Conservation (phyloP, 140 eudicot genomes). For the Stevia rebaudiana region DNA sequence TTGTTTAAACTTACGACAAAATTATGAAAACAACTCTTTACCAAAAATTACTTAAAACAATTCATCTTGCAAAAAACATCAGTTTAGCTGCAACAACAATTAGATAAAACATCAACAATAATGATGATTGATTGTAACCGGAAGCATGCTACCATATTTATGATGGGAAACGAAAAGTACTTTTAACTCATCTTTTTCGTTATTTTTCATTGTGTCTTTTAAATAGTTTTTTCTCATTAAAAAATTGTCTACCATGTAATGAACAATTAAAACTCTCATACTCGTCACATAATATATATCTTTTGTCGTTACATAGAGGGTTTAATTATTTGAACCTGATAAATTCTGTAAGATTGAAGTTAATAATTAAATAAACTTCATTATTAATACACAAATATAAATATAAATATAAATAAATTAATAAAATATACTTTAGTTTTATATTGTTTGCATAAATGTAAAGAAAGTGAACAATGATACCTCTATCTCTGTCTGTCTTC, state of each 20-base stretch:
- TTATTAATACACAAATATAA: too few species aligned
- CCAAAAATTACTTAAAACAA: neutral
- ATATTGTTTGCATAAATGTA: conserved; percentile 19
- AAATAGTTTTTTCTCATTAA: too few species aligned
- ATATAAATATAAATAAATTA: too few species aligned
- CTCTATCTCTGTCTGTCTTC: conserved; percentile 16
- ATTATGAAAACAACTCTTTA: conserved; percentile 9
- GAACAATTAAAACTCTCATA: too few species aligned
- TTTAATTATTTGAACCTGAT: too few species aligned
- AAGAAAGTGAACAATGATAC: conserved; percentile 24
- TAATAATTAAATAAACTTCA: too few species aligned
- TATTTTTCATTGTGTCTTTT: neutral
- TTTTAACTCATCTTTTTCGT: neutral
- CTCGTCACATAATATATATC: too few species aligned
- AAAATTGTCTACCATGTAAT: too few species aligned
- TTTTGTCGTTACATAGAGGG: too few species aligned
- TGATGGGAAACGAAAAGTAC: neutral
- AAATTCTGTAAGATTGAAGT: too few species aligned
- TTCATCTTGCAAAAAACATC: neutral
- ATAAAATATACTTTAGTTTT: too few species aligned
- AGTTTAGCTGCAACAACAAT: neutral
- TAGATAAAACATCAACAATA: conserved; percentile 6
- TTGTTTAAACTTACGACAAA: neutral
- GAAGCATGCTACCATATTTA: neutral
- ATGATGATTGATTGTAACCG: neutral